A percentile compares a stretch with the other conserved stretches of the same genome.
Conservation (phyloP, 768 basidiomycete genomes). For the Suillus alpinus region DNA sequence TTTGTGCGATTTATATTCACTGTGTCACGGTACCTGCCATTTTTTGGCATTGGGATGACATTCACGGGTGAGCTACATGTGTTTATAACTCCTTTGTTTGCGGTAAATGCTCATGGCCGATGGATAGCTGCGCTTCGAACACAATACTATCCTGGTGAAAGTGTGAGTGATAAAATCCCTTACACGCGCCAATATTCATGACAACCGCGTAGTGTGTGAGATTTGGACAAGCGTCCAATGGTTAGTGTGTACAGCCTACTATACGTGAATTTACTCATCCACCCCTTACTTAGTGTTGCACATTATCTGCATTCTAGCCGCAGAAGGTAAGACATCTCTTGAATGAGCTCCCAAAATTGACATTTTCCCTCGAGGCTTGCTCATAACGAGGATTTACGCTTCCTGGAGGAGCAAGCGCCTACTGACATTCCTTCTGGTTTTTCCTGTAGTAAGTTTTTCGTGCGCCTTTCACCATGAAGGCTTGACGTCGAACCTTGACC, state of each 20-base stretch:
- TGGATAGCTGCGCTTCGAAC: too few species aligned
- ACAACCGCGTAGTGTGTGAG: too few species aligned
- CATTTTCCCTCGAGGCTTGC: neutral
- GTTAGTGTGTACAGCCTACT: too few species aligned
- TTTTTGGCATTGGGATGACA: constrained; percentile 10
- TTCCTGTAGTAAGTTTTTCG: neutral
- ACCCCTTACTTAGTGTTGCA: neutral
- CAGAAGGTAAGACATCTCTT: neutral
- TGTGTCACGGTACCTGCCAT: constrained; percentile 25
- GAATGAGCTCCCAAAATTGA: neutral
- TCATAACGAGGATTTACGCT: neutral
- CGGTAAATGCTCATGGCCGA: too few species aligned
- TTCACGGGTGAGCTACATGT: too few species aligned
- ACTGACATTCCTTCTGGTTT: too few species aligned
- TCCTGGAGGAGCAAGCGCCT: neutral
- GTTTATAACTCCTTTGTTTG: too few species aligned
- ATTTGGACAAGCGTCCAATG: too few species aligned
- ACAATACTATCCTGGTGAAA: too few species aligned
- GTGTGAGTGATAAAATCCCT: too few species aligned
- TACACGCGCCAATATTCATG: too few species aligned
- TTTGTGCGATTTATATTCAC: constrained; percentile 22
- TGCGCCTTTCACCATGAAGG: neutral
- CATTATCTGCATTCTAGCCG: neutral
- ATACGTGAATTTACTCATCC: neutral
- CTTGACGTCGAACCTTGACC: neutral